Evolutionary conservation across 2,329 filamentous ascomycete genomes (phyloP), one percentile per base, ranked within the genome.

Genomic region (Phialophora chinensis): DNA sequence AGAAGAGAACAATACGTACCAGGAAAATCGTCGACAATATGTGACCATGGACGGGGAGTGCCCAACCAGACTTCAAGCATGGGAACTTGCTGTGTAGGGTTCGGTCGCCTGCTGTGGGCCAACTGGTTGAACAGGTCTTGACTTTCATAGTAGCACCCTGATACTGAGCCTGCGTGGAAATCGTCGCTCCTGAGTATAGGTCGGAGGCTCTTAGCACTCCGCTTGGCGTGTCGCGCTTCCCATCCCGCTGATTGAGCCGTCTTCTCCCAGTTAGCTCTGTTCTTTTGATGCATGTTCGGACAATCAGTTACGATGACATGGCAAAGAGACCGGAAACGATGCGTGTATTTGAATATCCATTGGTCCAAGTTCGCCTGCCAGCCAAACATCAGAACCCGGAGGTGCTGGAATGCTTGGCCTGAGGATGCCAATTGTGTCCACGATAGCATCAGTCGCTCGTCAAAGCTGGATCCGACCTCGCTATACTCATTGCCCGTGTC

Each of bases 391-490:
- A 82, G 62, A 25, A 79, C 69, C 3, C 77, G 75, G 3, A 82
- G 73, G 59, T 80, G 74, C 52, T 74, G 72, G 63, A 82, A 79
- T 5, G 76, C 76, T 10, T 70, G 70, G 7, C 74, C 67, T 3
- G 70, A 67, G 33, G 35, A 44, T 7, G 74, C 75, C 58, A 78
- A 69, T 57, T 82, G 80, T 27, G 77, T 70, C 80, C 80, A 82
- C 14, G 76, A 75, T 62, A 77, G 75, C 25, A 82, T 63, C 25
- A 81, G 72, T 4, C 80, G 75, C 66, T 81, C 77, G 60, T 75
- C 76, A 38, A 82, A 66, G 8, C 69, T 66, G 1, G 72, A 71
- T 33, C 66, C 33, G 5, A 68, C 50, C 55, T 57, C 65, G 11
- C 72, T 71, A 10, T 67, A 62, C 17, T 53, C 57, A 17, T 69